These are phyloP conservation scores for Tetracladium setigerum DNA, from an alignment of 495 filamentous ascomycete genomes.

Conservation along the genomic window DNA sequence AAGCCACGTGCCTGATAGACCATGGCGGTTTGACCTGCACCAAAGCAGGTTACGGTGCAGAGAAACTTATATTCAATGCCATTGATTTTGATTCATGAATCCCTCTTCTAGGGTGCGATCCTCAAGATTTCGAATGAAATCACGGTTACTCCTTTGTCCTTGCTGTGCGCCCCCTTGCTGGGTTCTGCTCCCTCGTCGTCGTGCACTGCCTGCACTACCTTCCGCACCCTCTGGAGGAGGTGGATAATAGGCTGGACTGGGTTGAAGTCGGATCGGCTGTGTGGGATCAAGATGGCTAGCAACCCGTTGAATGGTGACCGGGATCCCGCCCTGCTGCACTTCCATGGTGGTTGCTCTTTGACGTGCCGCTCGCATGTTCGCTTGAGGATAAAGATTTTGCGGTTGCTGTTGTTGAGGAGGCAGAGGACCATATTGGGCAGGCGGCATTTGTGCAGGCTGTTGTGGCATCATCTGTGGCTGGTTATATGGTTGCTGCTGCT, in stretches of 20 bases:
- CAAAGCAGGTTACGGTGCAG: too few relatives aligned
- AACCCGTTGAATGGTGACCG: constrained; percentile 88
- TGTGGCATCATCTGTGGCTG: constrained; percentile 67
- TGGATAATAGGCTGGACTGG: constrained; percentile 95
- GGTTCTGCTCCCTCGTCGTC: constrained; percentile 71
- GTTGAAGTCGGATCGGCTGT: constrained; percentile 88
- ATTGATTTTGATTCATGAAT: constrained; percentile 46
- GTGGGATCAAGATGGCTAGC: constrained; percentile 94
- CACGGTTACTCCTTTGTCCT: constrained; percentile 53
- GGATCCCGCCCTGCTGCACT: constrained; percentile 84
- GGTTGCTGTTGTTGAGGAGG: constrained; percentile 23
- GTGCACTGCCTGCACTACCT: constrained; percentile 49
- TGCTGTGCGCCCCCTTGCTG: constrained; percentile 45
- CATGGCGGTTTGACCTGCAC: too few relatives aligned
- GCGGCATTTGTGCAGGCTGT: constrained; percentile 49
- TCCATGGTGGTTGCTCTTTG: constrained; percentile 96
- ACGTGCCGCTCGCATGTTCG: constrained; percentile 70
- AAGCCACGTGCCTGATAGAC: too few relatives aligned
- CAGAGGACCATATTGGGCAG: constrained; percentile 49
- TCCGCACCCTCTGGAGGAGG: constrained; percentile 82
- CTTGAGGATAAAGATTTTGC: constrained; percentile 76
- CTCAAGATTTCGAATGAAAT: constrained; percentile 91
- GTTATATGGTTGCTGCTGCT: constrained; percentile 53
- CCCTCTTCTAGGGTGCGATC: constrained; percentile 91
- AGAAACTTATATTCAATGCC: constrained; percentile 33